These are phyloP conservation scores for Pseudocercospora eumusae DNA, from an alignment of 2,329 filamentous ascomycete species.

Conservation along the genomic window DNA sequence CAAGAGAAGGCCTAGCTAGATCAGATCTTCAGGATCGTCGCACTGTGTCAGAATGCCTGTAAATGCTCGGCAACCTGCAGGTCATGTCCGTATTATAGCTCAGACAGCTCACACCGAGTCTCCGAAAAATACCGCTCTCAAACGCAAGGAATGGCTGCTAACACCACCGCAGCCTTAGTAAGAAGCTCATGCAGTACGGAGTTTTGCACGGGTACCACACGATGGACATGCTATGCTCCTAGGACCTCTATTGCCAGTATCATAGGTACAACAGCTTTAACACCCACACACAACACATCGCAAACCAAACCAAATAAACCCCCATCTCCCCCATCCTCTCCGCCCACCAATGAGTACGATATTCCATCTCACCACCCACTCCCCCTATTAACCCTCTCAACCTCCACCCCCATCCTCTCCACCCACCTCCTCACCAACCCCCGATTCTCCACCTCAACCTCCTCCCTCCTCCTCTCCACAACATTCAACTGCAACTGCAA, in stretches of 20 bases:
- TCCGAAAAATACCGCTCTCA: background rate
- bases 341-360: no score
- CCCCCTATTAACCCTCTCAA: conserved; percentile 75
- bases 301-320: no score
- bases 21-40: background rate
- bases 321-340: no score
- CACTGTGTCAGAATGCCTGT: background rate
- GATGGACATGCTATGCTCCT: no score
- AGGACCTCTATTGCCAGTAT: no score
- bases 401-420: conserved; percentile 80
- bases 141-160: background rate
- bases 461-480: conserved; percentile 72
- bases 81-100: background rate
- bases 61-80: background rate
- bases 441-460: conserved; percentile 78
- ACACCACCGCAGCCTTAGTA: background rate
- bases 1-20: no score
- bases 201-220: no score
- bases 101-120: background rate
- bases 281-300: no score
- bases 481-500: conserved; percentile 86
- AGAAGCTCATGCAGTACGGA: no score
- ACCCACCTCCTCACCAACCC: conserved; percentile 91
- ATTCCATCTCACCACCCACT: no score
- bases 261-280: no score